A percentile compares a stretch with the other conserved stretches of the same genome.
These are phyloP conservation scores for Botrytis tulipae DNA, from an alignment of 2,329 filamentous ascomycete species.

Conservation along the genomic window DNA sequence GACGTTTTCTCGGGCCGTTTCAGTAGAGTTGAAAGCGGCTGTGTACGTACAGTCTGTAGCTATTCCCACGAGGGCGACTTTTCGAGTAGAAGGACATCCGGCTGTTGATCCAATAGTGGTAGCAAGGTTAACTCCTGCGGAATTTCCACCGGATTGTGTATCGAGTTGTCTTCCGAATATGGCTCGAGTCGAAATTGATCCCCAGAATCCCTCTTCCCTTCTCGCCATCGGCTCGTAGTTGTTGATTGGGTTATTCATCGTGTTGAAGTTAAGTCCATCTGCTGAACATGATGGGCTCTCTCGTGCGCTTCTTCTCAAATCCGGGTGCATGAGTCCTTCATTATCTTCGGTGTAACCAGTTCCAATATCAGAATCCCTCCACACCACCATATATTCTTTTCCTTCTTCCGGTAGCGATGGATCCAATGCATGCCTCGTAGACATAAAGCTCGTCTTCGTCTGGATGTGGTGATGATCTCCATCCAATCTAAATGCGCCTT, in stretches of 20 bases:
- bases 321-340: slow-evolving; percentile 52
- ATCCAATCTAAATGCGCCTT: slow-evolving; percentile 80
- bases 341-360: slow-evolving; percentile 39
- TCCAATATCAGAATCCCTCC: slow-evolving; percentile 81
- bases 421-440: slow-evolving; percentile 70
- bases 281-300: slow-evolving; percentile 61
- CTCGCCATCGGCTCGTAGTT: slow-evolving; percentile 39
- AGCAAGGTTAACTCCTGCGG: slow-evolving; percentile 74
- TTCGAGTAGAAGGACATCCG: slow-evolving; percentile 89
- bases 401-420: slow-evolving; percentile 53
- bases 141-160: slow-evolving; percentile 68
- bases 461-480: slow-evolving; percentile 87
- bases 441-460: slow-evolving; percentile 68
- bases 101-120: slow-evolving; percentile 74
- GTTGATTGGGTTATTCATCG: slow-evolving; percentile 68
- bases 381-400: slow-evolving; percentile 83
- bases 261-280: slow-evolving; percentile 78
- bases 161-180: slow-evolving; percentile 76
- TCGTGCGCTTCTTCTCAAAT: slow-evolving; percentile 33
- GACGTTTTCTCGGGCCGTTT: slow-evolving; percentile 69
- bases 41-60: slow-evolving; percentile 93
- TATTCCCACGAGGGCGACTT: slow-evolving; percentile 86
- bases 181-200: slow-evolving; percentile 58
- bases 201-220: slow-evolving; percentile 54
- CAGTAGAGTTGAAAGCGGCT: slow-evolving; percentile 62